Evolutionary conservation across 805 yeast species (phyloP).

Genomic region (Kluyveromyces lactis): DNA sequence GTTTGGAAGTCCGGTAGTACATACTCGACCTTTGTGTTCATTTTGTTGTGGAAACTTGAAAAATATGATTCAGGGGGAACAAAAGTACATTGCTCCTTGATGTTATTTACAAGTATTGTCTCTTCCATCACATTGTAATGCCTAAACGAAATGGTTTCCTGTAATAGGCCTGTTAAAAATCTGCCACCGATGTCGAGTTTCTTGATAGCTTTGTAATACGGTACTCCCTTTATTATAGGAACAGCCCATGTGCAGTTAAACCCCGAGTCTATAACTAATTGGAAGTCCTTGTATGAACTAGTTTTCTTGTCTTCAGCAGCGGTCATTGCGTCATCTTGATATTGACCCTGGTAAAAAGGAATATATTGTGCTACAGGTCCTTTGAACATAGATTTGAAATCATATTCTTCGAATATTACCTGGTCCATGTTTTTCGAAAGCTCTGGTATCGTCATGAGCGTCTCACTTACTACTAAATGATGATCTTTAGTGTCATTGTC

Average conservation of each 20-base stretch:
- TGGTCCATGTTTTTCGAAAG: slow-evolving; percentile 82
- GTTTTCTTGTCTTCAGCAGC: neutral
- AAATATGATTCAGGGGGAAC: slow-evolving; percentile 42
- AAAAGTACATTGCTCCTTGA: slow-evolving; percentile 55
- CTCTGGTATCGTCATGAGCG: slow-evolving; percentile 74
- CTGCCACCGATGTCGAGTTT: slow-evolving; percentile 85
- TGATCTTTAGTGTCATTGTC: slow-evolving; percentile 37
- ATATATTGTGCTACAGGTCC: slow-evolving; percentile 52
- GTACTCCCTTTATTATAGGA: slow-evolving; percentile 74
- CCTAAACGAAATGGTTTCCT: slow-evolving; percentile 80
- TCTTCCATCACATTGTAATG: slow-evolving; percentile 94
- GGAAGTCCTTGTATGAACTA: slow-evolving; percentile 44
- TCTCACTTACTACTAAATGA: slow-evolving; percentile 66
- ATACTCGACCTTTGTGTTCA: slow-evolving; percentile 47
- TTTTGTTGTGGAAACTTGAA: slow-evolving; percentile 23
- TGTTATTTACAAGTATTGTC: slow-evolving; percentile 70
- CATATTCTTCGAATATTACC: slow-evolving; percentile 89
- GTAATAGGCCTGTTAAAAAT: slow-evolving; percentile 67
- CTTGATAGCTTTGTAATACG: slow-evolving; percentile 67
- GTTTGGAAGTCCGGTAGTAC: slow-evolving; percentile 84
- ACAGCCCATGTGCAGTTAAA: slow-evolving; percentile 79
- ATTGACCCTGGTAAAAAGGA: slow-evolving; percentile 46
- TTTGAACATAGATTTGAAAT: slow-evolving; percentile 61
- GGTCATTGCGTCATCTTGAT: slow-evolving; percentile 1
- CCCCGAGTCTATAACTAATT: slow-evolving; percentile 80